Evolutionary conservation across 2,329 filamentous ascomycete species (phyloP).

Genomic region (Fusarium xyrophilum): DNA sequence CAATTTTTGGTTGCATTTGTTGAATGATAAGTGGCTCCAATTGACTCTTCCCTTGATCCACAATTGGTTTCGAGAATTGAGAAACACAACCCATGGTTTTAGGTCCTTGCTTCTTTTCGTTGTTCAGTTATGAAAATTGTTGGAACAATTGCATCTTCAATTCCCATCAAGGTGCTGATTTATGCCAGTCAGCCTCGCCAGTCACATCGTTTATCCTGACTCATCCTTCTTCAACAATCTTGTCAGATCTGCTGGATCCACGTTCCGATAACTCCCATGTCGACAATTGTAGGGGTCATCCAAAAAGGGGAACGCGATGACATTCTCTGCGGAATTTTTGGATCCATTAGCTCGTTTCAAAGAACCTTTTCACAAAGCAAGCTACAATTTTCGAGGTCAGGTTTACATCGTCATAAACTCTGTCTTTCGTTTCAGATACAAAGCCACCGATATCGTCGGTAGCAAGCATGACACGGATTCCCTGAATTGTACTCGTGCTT

Average conservation of each 20-base stretch:
- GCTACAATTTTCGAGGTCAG: neutral
- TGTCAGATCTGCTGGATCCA: neutral
- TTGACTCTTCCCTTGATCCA: neutral
- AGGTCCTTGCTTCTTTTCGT: neutral
- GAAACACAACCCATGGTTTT: neutral
- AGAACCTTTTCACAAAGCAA: slow-evolving; percentile 2
- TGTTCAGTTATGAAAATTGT: neutral
- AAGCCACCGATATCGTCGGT: neutral
- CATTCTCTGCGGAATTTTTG: slow-evolving; percentile 10
- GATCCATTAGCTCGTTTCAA: neutral
- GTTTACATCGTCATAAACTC: neutral
- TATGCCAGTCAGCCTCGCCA: slow-evolving; percentile 8
- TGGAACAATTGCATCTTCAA: neutral
- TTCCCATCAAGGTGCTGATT: neutral
- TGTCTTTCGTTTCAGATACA: neutral
- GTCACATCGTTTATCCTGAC: neutral
- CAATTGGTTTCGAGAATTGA: slow-evolving; percentile 13
- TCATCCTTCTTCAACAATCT: slow-evolving; percentile 7
- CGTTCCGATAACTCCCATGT: slow-evolving; percentile 8
- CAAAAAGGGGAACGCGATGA: slow-evolving; percentile 27
- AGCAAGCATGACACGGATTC: slow-evolving; percentile 3
- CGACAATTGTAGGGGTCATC: neutral
- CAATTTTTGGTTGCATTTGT: neutral
- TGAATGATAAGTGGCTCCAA: neutral
- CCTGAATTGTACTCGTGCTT: neutral